Evolutionary conservation across 2,329 filamentous ascomycete genomes (phyloP), one percentile per base, ranked within the genome.

Genomic region (Claviceps pazoutovae): DNA sequence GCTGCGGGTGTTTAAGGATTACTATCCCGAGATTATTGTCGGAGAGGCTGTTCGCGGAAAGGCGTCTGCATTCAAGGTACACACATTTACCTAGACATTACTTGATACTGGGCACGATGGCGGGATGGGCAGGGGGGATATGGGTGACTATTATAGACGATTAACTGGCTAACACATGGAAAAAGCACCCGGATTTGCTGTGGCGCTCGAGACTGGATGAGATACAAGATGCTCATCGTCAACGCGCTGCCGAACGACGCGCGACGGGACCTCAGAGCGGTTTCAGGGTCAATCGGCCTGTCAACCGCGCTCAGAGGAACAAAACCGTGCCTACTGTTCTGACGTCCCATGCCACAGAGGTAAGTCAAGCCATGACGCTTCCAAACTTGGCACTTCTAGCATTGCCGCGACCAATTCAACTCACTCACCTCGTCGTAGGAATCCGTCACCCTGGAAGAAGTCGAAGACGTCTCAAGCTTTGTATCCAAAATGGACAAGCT

Each of bases 21-120:
- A 91, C 66, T 94, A 91, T 60, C 88, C 88, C 0, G 88, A 95
- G 63, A 87, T 94, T 51, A 87, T 94, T 54, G 77, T 91, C 14
- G 86, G 84, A 21, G 83, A 84, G 56, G 72, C 78, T 4, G 76
- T 80, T 34, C 72, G 73, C 50, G 79, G 79, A 39, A 75, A 76
- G 54, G 79, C 80, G 1, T 76, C 78, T 4, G 73, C 79, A 1
- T 84, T 84, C 64, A 82, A 79, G 65, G 76, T 78, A 62, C 38
- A 23, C 3, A 17, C 1, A 9, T 19, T 42, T 21, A 42, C 17
- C 17, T 13, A 13, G 17, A 13, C 3, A 21, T 8, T 3, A 42
- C 5, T 21, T 14, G 8, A 42, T 5, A 13, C 21, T 8, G 26
- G 14, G 8, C 4, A 13, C 5, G 58, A 36, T 45, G 46, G 8